Base-by-base conservation (phyloP, 495 filamentous ascomycete genomes). In the Aspergillus olivimuriae region DNA sequence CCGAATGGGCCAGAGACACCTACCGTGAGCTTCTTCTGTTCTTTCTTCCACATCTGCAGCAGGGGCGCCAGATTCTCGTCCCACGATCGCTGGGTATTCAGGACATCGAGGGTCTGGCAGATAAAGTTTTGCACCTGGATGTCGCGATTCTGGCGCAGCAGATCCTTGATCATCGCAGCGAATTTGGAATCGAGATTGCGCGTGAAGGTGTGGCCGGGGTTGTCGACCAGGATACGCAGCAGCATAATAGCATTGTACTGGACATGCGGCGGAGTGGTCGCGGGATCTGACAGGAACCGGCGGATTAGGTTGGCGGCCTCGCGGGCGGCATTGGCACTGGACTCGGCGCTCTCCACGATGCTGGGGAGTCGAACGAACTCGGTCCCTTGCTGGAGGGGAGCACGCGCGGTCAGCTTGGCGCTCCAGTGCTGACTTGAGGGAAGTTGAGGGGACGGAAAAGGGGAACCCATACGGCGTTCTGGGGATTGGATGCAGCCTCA, bases 221-320 rank as follows among this genome's bases (percentile, higher is more conserved):
- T 96, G 60, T 97, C 90, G 43, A 76, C 72, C 24, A 99, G 72
- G 57, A 99, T 99, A 31, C 92, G 83, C 43, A 90, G 77, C 38
- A 99, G 74, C 94, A 97, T 99, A 52, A 97, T 84, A 40, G 86
- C 84, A 69, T 97, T 96, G 72, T 95, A 96, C 66, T 97, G 92
- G 30, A 81, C 77, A 45, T 85, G 77, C 15, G 82, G 78, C 23
- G 73, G 68, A 19, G 67, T 60, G 48, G 62, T 69, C 58, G 83
- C 76, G 34, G 90, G 84, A 31, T 75, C 78, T 30, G 78, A 73
- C 32, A 98, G 73, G 57, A 84, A 88, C 56, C 89, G 91, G 57
- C 87, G 83, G 57, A 97, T 86, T 43, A 81, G 68, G 43, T 74
- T 57, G 33, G 87, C 86, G 43, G 85, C 83, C 53, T 87, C 84